These are phyloP conservation scores for Fennellomyces sp. DNA, from an alignment of 371 early-diverging fungal genomes.

Conservation along the genomic window DNA sequence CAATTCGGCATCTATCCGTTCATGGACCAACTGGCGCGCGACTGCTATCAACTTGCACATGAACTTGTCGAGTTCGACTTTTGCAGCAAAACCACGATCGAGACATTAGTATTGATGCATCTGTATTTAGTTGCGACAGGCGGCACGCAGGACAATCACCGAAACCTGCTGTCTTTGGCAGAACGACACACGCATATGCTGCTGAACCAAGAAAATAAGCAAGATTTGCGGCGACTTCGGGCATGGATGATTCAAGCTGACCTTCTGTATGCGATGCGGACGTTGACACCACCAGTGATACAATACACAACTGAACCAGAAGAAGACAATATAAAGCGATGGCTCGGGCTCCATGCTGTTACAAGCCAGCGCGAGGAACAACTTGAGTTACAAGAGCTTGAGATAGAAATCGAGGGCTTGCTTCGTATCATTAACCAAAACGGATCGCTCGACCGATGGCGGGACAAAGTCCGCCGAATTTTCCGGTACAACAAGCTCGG, in stretches of 20 bases:
- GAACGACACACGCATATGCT: conserved; percentile 1
- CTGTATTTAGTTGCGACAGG: conserved; percentile 18
- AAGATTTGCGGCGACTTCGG: conserved; percentile 11
- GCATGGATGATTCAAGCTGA: conserved; percentile 25
- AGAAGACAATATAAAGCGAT: not conserved
- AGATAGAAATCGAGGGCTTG: conserved; percentile 11
- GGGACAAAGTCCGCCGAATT: conserved; percentile 5
- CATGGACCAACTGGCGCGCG: conserved; percentile 19
- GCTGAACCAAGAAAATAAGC: not conserved
- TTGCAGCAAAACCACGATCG: conserved; percentile 19
- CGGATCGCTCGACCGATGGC: conserved; percentile 12
- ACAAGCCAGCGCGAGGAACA: not conserved
- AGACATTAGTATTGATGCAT: conserved; percentile 33
- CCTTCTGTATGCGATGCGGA: conserved; percentile 13
- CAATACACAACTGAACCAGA: conserved; percentile 2
- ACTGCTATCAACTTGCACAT: conserved; percentile 24
- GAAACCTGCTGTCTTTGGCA: not conserved
- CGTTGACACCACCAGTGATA: conserved; percentile 16
- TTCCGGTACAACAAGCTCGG: not conserved
- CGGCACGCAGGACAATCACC: conserved; percentile 8
- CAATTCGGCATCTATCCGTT: conserved; percentile 23
- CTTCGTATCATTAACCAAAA: not conserved
- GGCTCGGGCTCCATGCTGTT: not conserved
- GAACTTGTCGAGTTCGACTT: conserved; percentile 33
- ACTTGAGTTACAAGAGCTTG: not conserved